Base-by-base conservation (phyloP, 164 flowering plant species). In the Stephania cephalantha region DNA sequence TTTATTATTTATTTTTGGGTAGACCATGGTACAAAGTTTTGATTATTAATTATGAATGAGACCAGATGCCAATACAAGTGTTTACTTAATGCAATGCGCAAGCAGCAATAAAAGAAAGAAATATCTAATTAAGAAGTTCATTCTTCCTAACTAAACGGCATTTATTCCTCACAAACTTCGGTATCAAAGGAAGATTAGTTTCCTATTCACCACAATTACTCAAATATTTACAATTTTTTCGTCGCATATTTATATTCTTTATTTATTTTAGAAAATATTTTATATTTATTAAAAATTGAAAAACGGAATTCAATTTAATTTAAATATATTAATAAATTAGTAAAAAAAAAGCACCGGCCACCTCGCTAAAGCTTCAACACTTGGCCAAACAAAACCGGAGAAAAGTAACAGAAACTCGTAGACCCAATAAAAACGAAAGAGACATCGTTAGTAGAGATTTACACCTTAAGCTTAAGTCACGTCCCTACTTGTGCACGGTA, bases 141-240 rank as follows among this genome's bases (percentile, higher is more conserved):
- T 55, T 11, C 70, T 69, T 53, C 69, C 75, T 73, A 71, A 76
- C 73, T 73, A 76, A 72, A 72, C 80, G 78, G 75, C 81, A 75
- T 74, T 80, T 70, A 80, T 73, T 76, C 81, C 78, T 50, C 52
- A 73, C 31, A 76, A 69, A 72, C 80, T 76, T 76, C 85, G 29
- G 75, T 74, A 76, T 67, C 75, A 69, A 69, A 46, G 75, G 78
- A 48, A 73, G 46, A 79, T 85, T 82, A 70, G 79, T 81, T 86
- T 78, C 81, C 45, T 65, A 69, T 61, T 78, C 78, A 74, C 76
- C 81, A 61, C 81, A 78, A 10, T 75, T 53, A 69, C 52, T 83
- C 81, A 58, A 67, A 71, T 46, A 25, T 69, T 17, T 1, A 7
- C 15, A 18, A 52, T 63, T 61, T 61, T 15, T 4, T 48, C 5